Base-by-base conservation (phyloP, 257 asterid species). In the Handroanthus guayacan region DNA sequence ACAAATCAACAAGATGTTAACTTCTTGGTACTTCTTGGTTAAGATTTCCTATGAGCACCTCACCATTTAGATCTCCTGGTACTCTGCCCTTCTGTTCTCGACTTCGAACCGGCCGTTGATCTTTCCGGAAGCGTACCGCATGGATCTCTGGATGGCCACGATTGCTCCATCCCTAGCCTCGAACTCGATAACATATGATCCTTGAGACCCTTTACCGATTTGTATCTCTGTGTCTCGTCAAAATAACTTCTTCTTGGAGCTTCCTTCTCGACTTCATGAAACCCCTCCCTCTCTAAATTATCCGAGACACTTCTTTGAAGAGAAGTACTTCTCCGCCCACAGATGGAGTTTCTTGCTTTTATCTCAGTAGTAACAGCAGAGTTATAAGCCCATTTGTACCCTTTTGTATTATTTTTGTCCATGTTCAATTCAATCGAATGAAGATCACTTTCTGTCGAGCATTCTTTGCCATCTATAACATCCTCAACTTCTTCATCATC, bases 231-330 rank as follows among this genome's bases (percentile, higher is more conserved):
- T 0, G 76, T 78, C 69, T 83, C 90, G 6, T 91, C 92, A 61
- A 75, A 70, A 60, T 77, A 84, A 78, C 88, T 82, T 47, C 84
- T 86, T 60, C 89, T 86, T 62, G 84, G 86, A 78, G 86, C 84
- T 62, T 81, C 91, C 80, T 78, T 89, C 60, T 82, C 89, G 10
- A 78, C 75, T 81, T 85, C 92, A 16, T 67, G 78, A 78, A 61
- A 45, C 38, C 82, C 73, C 47, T 84, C 91, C 71, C 65, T 48
- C 16, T 81, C 87, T 50, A 81, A 76, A 67, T 75, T 80, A 38
- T 87, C 97, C 1, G 98, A 90, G 44, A 67, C 80, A 72, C 92
- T 87, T 88, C 97, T 89, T 47, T 81, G 91, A 20, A 90, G 80
- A 67, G 87, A 75, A 64, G 78, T 43, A 76, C 86, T 82, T 81